A percentile compares a stretch with the other conserved stretches of the same genome.
phyloP scores from a whole-genome alignment of 352 stramenopile genomes.

The Globisporangium alternatum region DNA sequence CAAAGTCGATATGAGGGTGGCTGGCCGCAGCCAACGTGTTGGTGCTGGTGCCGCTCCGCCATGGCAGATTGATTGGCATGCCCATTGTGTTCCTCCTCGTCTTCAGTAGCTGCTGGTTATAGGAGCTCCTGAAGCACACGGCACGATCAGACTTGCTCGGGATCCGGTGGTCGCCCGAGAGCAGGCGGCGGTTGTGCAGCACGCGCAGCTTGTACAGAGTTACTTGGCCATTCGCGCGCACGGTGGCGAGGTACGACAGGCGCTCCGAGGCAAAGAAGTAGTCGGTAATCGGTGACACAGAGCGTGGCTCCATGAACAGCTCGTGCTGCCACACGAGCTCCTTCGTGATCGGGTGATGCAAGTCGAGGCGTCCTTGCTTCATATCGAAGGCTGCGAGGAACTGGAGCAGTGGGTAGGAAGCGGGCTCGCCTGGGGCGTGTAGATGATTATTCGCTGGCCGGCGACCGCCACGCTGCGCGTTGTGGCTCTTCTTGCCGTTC shows the following conservation, averaged over 20 bases:
- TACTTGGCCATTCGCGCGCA: constrained; percentile 6
- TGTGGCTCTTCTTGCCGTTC: constrained; percentile 13
- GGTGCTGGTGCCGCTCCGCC: background rate
- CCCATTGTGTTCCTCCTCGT: background rate
- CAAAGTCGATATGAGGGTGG: constrained; percentile 19
- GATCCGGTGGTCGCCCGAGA: constrained; percentile 15
- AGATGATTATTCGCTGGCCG: background rate
- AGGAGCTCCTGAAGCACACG: background rate
- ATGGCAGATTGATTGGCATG: background rate
- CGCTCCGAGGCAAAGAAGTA: constrained; percentile 21
- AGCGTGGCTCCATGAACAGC: background rate
- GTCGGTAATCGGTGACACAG: constrained; percentile 5
- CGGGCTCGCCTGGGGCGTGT: background rate
- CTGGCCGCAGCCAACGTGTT: constrained; percentile 7
- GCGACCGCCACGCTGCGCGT: background rate
- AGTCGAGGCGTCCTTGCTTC: background rate
- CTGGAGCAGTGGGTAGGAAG: constrained; percentile 3
- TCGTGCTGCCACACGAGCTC: constrained; percentile 19
- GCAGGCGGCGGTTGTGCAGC: constrained; percentile 18
- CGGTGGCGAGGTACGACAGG: constrained; percentile 12
- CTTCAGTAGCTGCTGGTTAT: background rate
- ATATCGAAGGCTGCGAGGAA: constrained; percentile 13
- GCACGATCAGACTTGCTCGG: constrained; percentile 1
- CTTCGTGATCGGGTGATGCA: constrained; percentile 14
- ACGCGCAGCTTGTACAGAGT: constrained; percentile 20